phyloP scores from a whole-genome alignment of 2,329 filamentous ascomycete genomes.

The Curvularia hawaiiensis region DNA sequence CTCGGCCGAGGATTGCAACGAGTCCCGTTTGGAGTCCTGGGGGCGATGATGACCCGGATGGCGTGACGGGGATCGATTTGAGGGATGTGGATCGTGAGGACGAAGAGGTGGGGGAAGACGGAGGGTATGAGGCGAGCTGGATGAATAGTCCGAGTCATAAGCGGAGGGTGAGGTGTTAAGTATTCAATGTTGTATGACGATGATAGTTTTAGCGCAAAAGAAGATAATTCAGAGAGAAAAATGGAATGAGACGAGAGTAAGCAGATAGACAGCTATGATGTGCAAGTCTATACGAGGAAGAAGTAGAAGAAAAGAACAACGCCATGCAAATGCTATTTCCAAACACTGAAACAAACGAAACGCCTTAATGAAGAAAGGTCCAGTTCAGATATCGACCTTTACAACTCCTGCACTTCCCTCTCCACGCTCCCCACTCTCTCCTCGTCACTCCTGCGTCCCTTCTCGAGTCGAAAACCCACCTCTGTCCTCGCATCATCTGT shows the following conservation, averaged over 20 bases:
- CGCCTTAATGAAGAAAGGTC: neutral
- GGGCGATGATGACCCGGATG: slow-evolving; percentile 23
- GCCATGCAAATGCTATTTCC: slow-evolving; percentile 9
- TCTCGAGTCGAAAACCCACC: slow-evolving; percentile 39
- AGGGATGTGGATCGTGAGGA: slow-evolving; percentile 29
- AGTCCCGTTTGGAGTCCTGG: slow-evolving; percentile 64
- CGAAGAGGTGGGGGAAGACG: slow-evolving; percentile 35
- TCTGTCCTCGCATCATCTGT: slow-evolving; percentile 44
- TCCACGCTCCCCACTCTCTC: neutral
- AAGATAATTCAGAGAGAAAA: neutral
- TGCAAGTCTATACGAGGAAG: neutral
- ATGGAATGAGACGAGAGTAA: neutral
- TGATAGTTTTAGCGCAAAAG: neutral
- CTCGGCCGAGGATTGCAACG: slow-evolving; percentile 76
- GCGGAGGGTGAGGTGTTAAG: slow-evolving; percentile 2
- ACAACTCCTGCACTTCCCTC: slow-evolving; percentile 5
- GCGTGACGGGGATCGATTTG: slow-evolving; percentile 14
- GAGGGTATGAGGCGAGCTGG: slow-evolving; percentile 33
- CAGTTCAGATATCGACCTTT: neutral
- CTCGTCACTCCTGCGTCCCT: slow-evolving; percentile 11
- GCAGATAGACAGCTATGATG: neutral
- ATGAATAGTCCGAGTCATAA: slow-evolving; percentile 39
- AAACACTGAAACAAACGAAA: neutral
- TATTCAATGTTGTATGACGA: neutral
- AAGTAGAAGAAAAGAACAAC: neutral